These are phyloP conservation scores for Monoraphidium neglectum DNA, from an alignment of 139 green algal genomes.

Conservation along the genomic window DNA sequence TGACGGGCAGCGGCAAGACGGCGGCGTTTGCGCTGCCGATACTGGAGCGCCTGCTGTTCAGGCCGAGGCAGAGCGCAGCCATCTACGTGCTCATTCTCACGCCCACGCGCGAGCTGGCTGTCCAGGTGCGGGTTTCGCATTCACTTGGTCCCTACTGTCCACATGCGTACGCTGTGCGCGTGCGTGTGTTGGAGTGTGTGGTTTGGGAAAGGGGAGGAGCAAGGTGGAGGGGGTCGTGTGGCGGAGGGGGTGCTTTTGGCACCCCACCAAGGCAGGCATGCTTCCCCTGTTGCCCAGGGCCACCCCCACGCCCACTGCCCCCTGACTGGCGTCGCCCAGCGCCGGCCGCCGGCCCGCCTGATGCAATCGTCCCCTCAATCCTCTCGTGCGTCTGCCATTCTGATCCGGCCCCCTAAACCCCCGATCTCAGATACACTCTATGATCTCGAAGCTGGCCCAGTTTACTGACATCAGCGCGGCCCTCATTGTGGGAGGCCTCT, in stretches of 20 bases:
- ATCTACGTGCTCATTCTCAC: constrained; percentile 86
- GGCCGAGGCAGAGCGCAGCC: constrained; percentile 62
- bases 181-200: no score
- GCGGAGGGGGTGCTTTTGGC: no score
- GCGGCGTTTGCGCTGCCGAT: constrained; percentile 94
- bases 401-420: background rate
- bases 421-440: constrained; percentile 82
- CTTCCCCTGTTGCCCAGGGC: no score
- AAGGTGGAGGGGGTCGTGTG: no score
- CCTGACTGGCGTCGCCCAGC: no score
- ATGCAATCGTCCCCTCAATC: background rate
- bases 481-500: constrained; percentile 95
- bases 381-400: background rate
- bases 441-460: constrained; percentile 92
- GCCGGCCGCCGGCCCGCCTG: no score
- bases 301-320: no score
- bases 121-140: no score
- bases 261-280: no score
- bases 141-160: no score
- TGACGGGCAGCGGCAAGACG: constrained; percentile 98
- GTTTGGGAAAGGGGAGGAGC: no score
- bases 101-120: constrained; percentile 92
- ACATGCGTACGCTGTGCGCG: no score
- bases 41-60: constrained; percentile 93
- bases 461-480: constrained; percentile 89